Base-by-base conservation (phyloP, 768 basidiomycete genomes). In the Pleurotus citrinopileatus region DNA sequence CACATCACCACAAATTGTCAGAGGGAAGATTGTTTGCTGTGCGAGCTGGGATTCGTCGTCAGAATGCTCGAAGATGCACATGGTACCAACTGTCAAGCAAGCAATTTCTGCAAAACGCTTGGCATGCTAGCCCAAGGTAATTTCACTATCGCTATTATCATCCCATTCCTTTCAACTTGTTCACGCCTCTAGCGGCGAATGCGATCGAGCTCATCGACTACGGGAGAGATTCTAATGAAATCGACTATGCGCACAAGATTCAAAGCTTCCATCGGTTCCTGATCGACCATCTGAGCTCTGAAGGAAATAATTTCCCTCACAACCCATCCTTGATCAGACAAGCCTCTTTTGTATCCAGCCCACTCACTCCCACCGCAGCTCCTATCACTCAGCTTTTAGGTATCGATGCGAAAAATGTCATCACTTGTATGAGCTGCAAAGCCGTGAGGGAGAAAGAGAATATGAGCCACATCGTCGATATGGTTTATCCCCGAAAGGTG, bases 201-300 rank as follows among this genome's bases (percentile, higher is more conserved):
- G 86, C 91, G 10, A 84, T 97, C 32, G 94, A 94, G 50, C 77
- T 99, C 37, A 82, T 96, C 55, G 97, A 98, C 63, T 91, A 89
- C 55, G 90, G 90, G 10, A 79, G 87, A 42, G 90, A 94, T 59
- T 73, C 77, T 8, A 73, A 75, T n/a, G 83, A 83, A 59, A 78
- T 86, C 36, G 85, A 91, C 60, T 93, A 98, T 60, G 86, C 84
- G 0, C 84, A 89, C 47, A 87, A 92, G 73, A 98, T 98, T 37
- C 97, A 98, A 69, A 82, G 83, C 13, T 98, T 98, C 76, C 94
- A 98, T 66, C 86, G 96, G 19, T 98, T 97, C 73, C 77, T 97
- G 34, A 70, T 98, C 48, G 94, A 98, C 57, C 87, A 87, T 48
- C 77, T 98, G 59, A 83, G 80, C 54, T 77, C 79, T 2, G 92